Conservation (phyloP, 2,329 filamentous ascomycete species). For the Aureobasidium sp. region DNA sequence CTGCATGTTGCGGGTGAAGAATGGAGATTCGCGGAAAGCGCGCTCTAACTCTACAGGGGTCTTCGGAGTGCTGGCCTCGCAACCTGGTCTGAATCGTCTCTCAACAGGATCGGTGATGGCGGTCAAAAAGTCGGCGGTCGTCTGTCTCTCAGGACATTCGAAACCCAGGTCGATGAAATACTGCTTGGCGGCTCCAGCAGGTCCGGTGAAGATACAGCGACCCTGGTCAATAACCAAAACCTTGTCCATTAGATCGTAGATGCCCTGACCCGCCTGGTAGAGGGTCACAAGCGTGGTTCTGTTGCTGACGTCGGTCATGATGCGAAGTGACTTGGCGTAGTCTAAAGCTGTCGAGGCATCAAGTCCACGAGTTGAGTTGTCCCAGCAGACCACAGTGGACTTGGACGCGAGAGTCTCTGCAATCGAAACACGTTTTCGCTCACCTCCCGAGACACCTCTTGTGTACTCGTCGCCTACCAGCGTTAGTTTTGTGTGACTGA, state of each 20-base stretch:
- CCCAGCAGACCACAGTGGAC: constrained; percentile 68
- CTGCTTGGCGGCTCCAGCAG: constrained; percentile 51
- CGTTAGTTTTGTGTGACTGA: constrained; percentile 67
- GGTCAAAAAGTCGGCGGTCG: constrained; percentile 72
- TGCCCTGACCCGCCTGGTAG: constrained; percentile 64
- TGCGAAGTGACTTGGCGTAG: constrained; percentile 67
- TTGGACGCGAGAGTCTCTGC: constrained; percentile 70
- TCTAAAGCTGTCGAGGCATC: constrained; percentile 74
- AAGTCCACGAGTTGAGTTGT: constrained; percentile 73
- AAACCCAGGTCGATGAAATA: constrained; percentile 64
- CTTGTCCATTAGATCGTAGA: constrained; percentile 72
- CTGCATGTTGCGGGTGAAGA: constrained; percentile 53
- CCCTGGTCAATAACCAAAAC: constrained; percentile 70
- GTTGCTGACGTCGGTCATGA: constrained; percentile 72
- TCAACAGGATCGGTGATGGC: constrained; percentile 68
- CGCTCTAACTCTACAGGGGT: constrained; percentile 61
- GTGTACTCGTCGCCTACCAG: constrained; percentile 67
- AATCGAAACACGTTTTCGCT: constrained; percentile 73
- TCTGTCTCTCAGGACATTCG: constrained; percentile 53
- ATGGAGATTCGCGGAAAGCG: constrained; percentile 57
- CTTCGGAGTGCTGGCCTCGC: constrained; percentile 60
- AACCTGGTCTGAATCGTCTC: constrained; percentile 59
- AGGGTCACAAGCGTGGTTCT: constrained; percentile 64
- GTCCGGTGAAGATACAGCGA: constrained; percentile 61
- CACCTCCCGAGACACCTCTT: constrained; percentile 70